phyloP scores from a whole-genome alignment of 2,329 filamentous ascomycete genomes.

The Allantophomopsis lycopodina region DNA sequence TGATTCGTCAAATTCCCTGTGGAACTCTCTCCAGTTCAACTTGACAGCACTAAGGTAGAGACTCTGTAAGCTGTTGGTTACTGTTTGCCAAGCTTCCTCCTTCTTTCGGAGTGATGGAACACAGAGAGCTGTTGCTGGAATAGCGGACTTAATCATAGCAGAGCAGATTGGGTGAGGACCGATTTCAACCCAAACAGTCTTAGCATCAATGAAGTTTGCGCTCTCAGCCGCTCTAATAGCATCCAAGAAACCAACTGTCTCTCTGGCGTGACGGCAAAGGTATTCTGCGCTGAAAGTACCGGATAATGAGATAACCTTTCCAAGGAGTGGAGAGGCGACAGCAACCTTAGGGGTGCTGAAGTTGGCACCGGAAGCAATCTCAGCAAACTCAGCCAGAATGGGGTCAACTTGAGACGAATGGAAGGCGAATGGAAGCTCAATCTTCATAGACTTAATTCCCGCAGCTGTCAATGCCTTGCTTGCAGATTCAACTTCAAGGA shows the following conservation, averaged over 20 bases:
- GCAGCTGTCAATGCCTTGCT: slow-evolving; percentile 29
- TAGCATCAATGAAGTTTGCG: slow-evolving; percentile 44
- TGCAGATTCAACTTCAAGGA: slow-evolving; percentile 36
- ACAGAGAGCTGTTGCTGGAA: slow-evolving; percentile 29
- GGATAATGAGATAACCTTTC: slow-evolving; percentile 40
- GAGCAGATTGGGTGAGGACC: slow-evolving; percentile 58
- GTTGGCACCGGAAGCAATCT: slow-evolving; percentile 5
- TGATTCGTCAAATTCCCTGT: slow-evolving; percentile 35
- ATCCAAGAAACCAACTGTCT: slow-evolving; percentile 54
- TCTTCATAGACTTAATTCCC: slow-evolving; percentile 41
- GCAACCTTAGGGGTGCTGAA: slow-evolving; percentile 43
- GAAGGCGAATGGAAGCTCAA: slow-evolving; percentile 52
- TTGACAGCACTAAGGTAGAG: no score
- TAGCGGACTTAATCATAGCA: slow-evolving; percentile 50
- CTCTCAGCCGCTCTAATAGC: slow-evolving; percentile 46
- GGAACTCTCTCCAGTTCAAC: slow-evolving; percentile 45
- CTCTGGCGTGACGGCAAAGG: slow-evolving; percentile 49
- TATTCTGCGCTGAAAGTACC: slow-evolving; percentile 46
- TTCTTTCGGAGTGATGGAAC: no score
- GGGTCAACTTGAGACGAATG: slow-evolving; percentile 51
- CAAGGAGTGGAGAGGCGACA: slow-evolving; percentile 54
- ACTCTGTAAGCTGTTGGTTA: no score
- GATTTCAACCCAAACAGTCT: slow-evolving; percentile 58
- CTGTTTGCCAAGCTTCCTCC: no score
- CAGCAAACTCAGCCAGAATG: slow-evolving; percentile 24